Base-by-base conservation (phyloP, 441 rosid species). In the Pelargonium citronellum region DNA sequence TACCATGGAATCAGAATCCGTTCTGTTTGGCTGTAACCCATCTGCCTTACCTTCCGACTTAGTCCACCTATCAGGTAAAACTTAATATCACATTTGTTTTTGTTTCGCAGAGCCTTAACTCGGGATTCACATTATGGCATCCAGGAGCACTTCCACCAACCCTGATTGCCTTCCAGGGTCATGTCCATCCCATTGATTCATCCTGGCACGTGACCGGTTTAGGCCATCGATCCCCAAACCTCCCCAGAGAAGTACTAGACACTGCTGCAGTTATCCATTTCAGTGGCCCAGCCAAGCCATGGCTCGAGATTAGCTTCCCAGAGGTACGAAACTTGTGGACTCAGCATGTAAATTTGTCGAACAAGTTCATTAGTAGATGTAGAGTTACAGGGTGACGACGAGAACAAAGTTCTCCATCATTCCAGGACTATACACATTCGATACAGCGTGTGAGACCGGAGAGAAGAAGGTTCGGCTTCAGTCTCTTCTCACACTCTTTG, bases 241-340 rank as follows among this genome's bases (percentile, higher is more conserved):
- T 71, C 37, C 41, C 63, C 51, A 67, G 72, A 66, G 84, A 79
- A 66, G 71, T 71, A 34, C 19, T 87, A 30, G 84, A 86, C 73
- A 74, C 84, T 72, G 95, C 95, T n/a, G 88, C 91, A 0, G 88
- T 93, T 75, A 69, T 93, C 80, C 98, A 93, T 85, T 93, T 89
- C 73, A 91, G 87, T 44, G 97, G 97, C 68, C 98, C 96, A 51
- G 97, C 96, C 20, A 93, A 93, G 76, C 97, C 98, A 11, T 93
- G 98, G 98, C 89, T 93, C 9, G 93, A 86, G 80, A 88, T 91
- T 16, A 88, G 96, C 37, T 79, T 83, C 70, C 78, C 87, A 5
- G 87, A 85, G 83, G 79, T 85, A 51, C 85, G 89, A 77, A 80
- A 79, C 72, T 74, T 79, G 7, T 93, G 98, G 98, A 87, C 69